Evolutionary conservation across 257 asterid genomes (phyloP), one percentile per base, ranked within the genome.

Genomic region (Phtheirospermum japonicum): DNA sequence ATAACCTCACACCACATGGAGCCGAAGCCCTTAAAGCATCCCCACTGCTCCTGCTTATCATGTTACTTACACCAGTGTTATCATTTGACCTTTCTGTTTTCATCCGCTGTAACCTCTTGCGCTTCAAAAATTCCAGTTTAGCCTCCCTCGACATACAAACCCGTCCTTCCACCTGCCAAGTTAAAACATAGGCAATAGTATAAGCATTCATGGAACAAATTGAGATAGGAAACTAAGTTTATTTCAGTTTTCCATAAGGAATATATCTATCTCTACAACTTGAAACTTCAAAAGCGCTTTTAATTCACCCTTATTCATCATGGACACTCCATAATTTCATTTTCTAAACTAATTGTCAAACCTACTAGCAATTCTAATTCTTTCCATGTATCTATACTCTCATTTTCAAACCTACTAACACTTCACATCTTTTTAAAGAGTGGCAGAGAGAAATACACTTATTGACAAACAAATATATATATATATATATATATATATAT

Each of bases 101-200:
- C 85, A 82, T 74, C 36, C 76, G 80, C 79, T 87, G 95, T 66
- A 89, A 88, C 88, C 86, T 87, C 76, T 85, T 85, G 32, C 73
- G 81, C 83, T 85, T 93, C 87, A 89, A 72, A 73, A 82, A 87
- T 72, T 93, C 96, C 50, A 87, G 75, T 73, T 80, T 87, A 65
- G 95, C 96, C 59, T 87, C 95, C 75, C 96, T 81, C 14, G 89
- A 87, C 75, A 67, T 79, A 57, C 82, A 72, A 74, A 64, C 78
- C 82, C 75, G 80, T 67, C 95, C 91, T 87, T 89, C 99, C 87
- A 93, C 99, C 99, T 93, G 78, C 68, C 71, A 65, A 63, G 23
- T 61, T 40, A 54, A 74, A 68, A 48, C 26, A 48, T 34, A 9
- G 72, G 68, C 64, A 65, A 71, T 50, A 58, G 46, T 4, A 68